phyloP scores from a whole-genome alignment of 2,329 filamentous ascomycete genomes.

The Calonectria pauciramosa region DNA sequence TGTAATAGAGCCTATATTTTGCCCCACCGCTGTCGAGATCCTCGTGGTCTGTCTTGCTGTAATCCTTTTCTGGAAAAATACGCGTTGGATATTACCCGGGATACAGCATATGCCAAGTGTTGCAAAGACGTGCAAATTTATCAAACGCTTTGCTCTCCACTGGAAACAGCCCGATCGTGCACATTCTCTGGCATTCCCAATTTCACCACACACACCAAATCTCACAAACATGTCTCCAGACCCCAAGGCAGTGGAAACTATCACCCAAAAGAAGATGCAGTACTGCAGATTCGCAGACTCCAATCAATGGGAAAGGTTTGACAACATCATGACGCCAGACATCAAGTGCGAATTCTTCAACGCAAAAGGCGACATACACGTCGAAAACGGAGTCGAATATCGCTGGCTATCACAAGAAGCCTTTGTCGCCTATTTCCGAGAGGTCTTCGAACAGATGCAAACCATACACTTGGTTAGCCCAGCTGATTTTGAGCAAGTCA shows the following conservation, averaged over 20 bases:
- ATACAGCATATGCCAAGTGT: not conserved
- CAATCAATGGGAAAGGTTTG: not conserved
- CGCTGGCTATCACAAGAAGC: not conserved
- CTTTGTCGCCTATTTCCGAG: not conserved
- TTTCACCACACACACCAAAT: not conserved
- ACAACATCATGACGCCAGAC: not conserved
- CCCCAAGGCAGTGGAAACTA: not conserved
- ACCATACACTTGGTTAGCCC: not conserved
- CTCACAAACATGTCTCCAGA: not conserved
- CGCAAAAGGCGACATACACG: not conserved
- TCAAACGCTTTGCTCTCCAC: too few relatives aligned
- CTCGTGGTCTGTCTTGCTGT: too few relatives aligned
- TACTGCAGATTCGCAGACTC: not conserved
- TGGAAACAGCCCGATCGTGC: too few relatives aligned
- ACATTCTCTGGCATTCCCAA: not conserved
- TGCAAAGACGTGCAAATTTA: not conserved
- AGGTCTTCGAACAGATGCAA: not conserved
- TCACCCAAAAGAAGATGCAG: not conserved
- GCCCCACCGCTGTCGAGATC: too few relatives aligned
- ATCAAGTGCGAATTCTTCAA: not conserved
- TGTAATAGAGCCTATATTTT: not conserved
- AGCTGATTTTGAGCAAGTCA: not conserved
- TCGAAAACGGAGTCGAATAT: not conserved
- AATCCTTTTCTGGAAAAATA: not conserved
- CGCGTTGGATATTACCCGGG: not conserved